Base-by-base conservation (phyloP, 192 early-diverging fungal species). In the Pilobolus umbonatus region DNA sequence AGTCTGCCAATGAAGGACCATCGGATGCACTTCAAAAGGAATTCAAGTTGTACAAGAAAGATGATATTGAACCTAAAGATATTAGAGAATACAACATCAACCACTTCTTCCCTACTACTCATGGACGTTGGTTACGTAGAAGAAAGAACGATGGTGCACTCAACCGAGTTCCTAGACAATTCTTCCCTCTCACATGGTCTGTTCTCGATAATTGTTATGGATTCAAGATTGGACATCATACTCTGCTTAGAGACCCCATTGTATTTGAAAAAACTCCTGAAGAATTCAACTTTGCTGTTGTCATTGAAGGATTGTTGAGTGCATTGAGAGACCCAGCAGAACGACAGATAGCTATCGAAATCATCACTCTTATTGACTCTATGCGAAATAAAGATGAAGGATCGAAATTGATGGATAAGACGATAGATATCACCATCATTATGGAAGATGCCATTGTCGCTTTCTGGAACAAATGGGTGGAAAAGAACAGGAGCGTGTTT, bases 61-160 rank as follows among this genome's bases (percentile, higher is more conserved):
- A 72, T 65, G 63, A 84, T 39, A 29, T 56, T 38, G 53, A 75
- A 64, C 52, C 52, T 7, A 53, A 77, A 68, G 61, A 84, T 50
- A 62, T 71, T 66, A 66, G 70, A 7, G 61, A 69, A 14, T 62
- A 74, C 1, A 69, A 77, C 34, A 75, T 75, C 48, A 57, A 65
- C 3, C 62, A 64, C 6, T 75, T 74, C 67, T 72, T 78, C 2
- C 78, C 77, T 25, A 72, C 64, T 45, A 65, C 80, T 2, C 65
- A 79, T 24, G 82, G 82, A 14, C 69, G 82, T 21, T 91, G 89
- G 89, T 62, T 91, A 52, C 71, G 89, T 6, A 79, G 89, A 26
- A 74, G 91, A 39, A 86, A 84, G 66, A 91, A 91, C 59, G 91
- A 94, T 63, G 91, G 91, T 19, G 85, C 91, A 1, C 66, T 94